Conservation (phyloP, 2,329 filamentous ascomycete species). For the Diaporthe velutina region DNA sequence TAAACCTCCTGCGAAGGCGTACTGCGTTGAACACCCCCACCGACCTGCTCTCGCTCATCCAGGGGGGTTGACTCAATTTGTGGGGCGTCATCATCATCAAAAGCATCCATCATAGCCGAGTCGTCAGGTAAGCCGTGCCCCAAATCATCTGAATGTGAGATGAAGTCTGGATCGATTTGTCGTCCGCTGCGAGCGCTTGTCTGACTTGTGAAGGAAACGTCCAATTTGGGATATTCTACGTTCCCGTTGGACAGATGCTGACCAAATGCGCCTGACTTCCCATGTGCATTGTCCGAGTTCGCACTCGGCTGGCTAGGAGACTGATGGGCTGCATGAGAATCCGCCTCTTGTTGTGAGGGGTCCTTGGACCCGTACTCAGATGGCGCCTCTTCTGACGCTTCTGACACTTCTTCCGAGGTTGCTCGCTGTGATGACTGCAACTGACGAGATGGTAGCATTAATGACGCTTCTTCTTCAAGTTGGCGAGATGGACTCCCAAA, state of each 20-base stretch:
- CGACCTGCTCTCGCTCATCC: neutral
- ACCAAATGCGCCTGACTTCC: neutral
- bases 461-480: constrained; percentile 41
- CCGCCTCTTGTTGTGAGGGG: constrained; percentile 16
- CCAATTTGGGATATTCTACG: constrained; percentile 48
- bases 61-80: neutral
- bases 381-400: constrained; percentile 37
- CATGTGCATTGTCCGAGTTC: neutral
- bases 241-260: constrained; percentile 22
- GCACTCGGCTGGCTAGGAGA: neutral
- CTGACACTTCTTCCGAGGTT: constrained; percentile 31
- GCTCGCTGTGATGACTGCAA: neutral
- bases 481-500: constrained; percentile 49
- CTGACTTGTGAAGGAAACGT: constrained; percentile 51
- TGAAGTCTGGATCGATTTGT: constrained; percentile 60
- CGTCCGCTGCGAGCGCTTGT: constrained; percentile 62
- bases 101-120: constrained; percentile 25
- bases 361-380: constrained; percentile 37
- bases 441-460: constrained; percentile 21
- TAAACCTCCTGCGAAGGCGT: constrained; percentile 20
- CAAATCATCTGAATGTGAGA: constrained; percentile 47
- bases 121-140: constrained; percentile 41
- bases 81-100: constrained; percentile 18
- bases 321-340: constrained; percentile 8
- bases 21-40: neutral